Evolutionary conservation across 2,329 filamentous ascomycete genomes (phyloP), one percentile per base, ranked within the genome.

Genomic region (Alternaria atra): DNA sequence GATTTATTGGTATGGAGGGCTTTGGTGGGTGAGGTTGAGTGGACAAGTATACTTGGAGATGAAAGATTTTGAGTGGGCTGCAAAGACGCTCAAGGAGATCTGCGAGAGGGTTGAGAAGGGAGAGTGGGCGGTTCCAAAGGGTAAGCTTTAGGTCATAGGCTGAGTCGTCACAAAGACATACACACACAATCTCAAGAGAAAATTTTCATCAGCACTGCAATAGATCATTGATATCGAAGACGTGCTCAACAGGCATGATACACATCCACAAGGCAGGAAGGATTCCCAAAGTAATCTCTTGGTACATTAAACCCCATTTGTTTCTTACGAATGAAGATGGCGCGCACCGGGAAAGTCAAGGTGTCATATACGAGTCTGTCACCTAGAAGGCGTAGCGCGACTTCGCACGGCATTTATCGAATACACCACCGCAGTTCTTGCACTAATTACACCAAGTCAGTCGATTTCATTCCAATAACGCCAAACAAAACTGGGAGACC

Each of bases 41-140:
- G 92, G 87, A 13, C 93, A 97, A 82, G 85, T 95, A 0, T 98
- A 95, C 75, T 79, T 97, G n/a, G 92, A 92, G 27, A 75, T 90
- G 65, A 83, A 84, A 12, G 93, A 97, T 77, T 97, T 95, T 73
- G 86, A 90, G 74, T 91, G 87, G 86, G 84, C 85, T 4, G 91
- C 84, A 0, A 73, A 82, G 52, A 80, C 85, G 8, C 76, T 95
- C 70, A 85, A 86, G 73, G 80, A 82, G 34, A 67, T 91, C 5
- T 88, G 85, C 70, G 81, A 81, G 42, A 79, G 84, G 66, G 84
- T 85, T 32, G 80, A 79, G 43, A 79, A 77, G 47, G 82, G 81
- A 5, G 84, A 84, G 60, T 78, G 73, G 72, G 50, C 55, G 15
- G 55, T 23, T 8, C 34, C 29, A 17, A 60, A 55, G 48, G 60